A percentile compares a stretch with the other conserved stretches of the same genome.
These are phyloP conservation scores for Allomyces macrogynus DNA, from an alignment of 192 early-diverging fungal genomes.

Conservation along the genomic window DNA sequence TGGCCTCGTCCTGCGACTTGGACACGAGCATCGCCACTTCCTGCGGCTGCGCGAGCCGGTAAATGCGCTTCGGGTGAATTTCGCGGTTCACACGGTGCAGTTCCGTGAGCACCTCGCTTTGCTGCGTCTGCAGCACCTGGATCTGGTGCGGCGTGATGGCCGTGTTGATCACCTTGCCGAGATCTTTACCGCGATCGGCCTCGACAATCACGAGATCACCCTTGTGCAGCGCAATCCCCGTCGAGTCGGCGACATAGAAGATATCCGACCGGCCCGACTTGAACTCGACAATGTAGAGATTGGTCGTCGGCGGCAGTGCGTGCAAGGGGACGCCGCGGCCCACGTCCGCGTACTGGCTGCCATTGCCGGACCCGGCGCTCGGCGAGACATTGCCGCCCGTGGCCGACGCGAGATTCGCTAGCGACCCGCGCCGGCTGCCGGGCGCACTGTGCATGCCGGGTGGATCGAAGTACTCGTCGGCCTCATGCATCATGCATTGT, in stretches of 20 bases:
- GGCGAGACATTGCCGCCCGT: too few relatives aligned
- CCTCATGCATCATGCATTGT: neutral
- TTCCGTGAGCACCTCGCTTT: slow-evolving; percentile 9
- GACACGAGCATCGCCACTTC: slow-evolving; percentile 60
- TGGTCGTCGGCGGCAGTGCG: slow-evolving; percentile 24
- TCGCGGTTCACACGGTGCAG: slow-evolving; percentile 31
- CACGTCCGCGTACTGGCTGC: slow-evolving; percentile 7
- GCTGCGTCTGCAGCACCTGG: slow-evolving; percentile 16
- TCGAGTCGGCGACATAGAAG: slow-evolving; percentile 44
- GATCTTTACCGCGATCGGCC: slow-evolving; percentile 73
- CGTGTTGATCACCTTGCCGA: slow-evolving; percentile 64
- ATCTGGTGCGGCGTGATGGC: slow-evolving; percentile 34
- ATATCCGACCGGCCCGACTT: slow-evolving; percentile 69
- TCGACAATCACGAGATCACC: slow-evolving; percentile 73
- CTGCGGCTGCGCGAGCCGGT: slow-evolving; percentile 48
- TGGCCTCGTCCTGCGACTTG: slow-evolving; percentile 79
- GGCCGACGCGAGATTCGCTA: too few relatives aligned
- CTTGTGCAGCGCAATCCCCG: slow-evolving; percentile 19
- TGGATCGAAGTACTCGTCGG: neutral
- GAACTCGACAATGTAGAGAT: slow-evolving; percentile 67
- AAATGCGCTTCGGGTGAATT: slow-evolving; percentile 78
- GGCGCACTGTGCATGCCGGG: too few relatives aligned
- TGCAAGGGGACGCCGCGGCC: slow-evolving; percentile 24
- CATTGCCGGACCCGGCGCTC: neutral
- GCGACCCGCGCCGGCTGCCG: too few relatives aligned